These are phyloP conservation scores for Yamadazyma tumulicola DNA, from an alignment of 805 yeast genomes.

Conservation along the genomic window DNA sequence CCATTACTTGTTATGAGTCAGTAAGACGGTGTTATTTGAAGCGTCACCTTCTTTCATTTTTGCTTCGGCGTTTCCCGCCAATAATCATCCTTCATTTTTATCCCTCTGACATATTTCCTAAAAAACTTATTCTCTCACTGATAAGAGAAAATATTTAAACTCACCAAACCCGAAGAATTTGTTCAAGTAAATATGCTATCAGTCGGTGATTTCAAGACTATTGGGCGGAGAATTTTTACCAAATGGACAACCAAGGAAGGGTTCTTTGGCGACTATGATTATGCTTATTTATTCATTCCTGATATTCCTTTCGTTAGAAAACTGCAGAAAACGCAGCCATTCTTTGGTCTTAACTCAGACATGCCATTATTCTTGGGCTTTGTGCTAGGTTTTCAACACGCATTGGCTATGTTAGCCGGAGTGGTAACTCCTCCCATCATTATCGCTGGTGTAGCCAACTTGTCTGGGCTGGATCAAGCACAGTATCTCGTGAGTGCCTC, in stretches of 20 bases:
- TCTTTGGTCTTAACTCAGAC: constrained; percentile 74
- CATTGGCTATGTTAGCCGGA: constrained; percentile 90
- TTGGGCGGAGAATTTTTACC: constrained; percentile 21
- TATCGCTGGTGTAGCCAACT: constrained; percentile 61
- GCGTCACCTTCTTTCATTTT: too few relatives aligned
- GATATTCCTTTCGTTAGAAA: constrained; percentile 60
- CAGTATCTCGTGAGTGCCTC: constrained; percentile 38
- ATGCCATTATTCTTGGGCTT: constrained; percentile 80
- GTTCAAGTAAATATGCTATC: neutral
- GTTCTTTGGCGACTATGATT: constrained; percentile 83
- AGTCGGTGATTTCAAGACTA: constrained; percentile 10
- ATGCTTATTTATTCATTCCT: constrained; percentile 76
- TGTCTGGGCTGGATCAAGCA: constrained; percentile 38
- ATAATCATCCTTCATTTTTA: too few relatives aligned
- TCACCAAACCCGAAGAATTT: too few relatives aligned
- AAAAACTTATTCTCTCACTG: too few relatives aligned
- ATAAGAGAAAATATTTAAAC: too few relatives aligned
- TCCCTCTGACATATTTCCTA: too few relatives aligned
- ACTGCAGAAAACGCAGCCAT: constrained; percentile 61
- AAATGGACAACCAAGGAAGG: constrained; percentile 77
- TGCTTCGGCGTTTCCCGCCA: too few relatives aligned
- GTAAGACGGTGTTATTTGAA: too few relatives aligned
- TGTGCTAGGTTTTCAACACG: constrained; percentile 80
- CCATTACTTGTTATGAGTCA: too few relatives aligned
- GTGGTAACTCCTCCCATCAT: constrained; percentile 80